Conservation (phyloP, 352 stramenopile species). For the Achlya hypogyna region DNA sequence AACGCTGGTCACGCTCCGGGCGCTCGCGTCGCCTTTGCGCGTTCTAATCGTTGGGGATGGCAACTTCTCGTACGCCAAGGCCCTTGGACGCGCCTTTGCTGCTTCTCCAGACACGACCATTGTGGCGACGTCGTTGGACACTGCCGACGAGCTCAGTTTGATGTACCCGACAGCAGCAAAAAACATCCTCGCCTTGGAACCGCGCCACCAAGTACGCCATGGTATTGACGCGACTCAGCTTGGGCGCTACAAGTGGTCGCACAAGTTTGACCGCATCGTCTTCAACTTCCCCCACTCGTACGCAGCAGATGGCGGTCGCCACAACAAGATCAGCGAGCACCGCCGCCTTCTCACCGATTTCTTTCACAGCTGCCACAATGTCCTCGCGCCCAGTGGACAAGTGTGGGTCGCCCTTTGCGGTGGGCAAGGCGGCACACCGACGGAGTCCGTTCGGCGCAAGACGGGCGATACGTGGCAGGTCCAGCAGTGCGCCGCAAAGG, state of each 20-base stretch:
- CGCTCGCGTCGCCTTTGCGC: neutral
- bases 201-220: constrained; percentile 36
- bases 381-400: constrained; percentile 44
- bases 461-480: constrained; percentile 76
- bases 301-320: constrained; percentile 50
- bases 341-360: constrained; percentile 65
- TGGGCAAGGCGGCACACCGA: constrained; percentile 61
- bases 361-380: constrained; percentile 48
- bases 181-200: constrained; percentile 41
- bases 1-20: neutral
- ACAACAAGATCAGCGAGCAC: constrained; percentile 80
- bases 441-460: constrained; percentile 43
- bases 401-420: constrained; percentile 72
- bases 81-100: constrained; percentile 25
- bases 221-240: constrained; percentile 61
- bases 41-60: constrained; percentile 80
- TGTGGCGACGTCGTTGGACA: constrained; percentile 58
- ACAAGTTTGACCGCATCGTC: constrained; percentile 55
- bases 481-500: constrained; percentile 44
- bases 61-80: constrained; percentile 69
- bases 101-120: constrained; percentile 30
- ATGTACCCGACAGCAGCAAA: constrained; percentile 57
- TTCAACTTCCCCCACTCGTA: constrained; percentile 81
- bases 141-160: constrained; percentile 39
- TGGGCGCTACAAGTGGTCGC: constrained; percentile 25